Evolutionary conservation across 2,329 filamentous ascomycete species (phyloP).

Genomic region (Trichoderma hamatum): DNA sequence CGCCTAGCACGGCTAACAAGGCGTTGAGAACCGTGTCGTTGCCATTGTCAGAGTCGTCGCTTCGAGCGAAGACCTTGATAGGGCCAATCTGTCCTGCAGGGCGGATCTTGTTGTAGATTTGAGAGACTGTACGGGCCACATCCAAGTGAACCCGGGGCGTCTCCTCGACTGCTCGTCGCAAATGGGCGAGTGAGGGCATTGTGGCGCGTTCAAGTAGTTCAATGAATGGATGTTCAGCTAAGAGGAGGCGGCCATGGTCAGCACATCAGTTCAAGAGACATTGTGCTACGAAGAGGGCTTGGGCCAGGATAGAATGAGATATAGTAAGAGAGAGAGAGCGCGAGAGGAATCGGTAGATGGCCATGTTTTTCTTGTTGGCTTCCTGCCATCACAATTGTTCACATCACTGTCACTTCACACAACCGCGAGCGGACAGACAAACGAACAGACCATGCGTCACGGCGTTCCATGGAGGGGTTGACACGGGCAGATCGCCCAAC

Average conservation of each 20-base stretch:
- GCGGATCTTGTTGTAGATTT: conserved; percentile 16
- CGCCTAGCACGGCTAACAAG: conserved; percentile 75
- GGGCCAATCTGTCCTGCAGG: conserved; percentile 17
- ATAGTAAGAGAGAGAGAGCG: neutral
- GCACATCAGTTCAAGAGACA: neutral
- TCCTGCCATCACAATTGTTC: neutral
- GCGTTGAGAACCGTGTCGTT: conserved; percentile 71
- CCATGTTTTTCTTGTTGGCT: neutral
- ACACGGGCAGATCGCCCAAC: conserved; percentile 12
- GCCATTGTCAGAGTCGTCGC: conserved; percentile 44
- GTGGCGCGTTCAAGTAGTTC: conserved; percentile 12
- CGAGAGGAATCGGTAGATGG: neutral
- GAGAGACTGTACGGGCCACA: conserved; percentile 16
- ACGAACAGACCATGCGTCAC: conserved; percentile 6
- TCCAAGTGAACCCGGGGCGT: conserved; percentile 12
- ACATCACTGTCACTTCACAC: conserved; percentile 10
- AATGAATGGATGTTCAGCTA: conserved; percentile 20
- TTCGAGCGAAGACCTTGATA: conserved; percentile 16
- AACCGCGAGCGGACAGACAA: conserved; percentile 4
- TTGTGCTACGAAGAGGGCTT: neutral
- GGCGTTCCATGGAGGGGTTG: conserved; percentile 27
- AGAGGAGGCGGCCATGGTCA: conserved; percentile 12
- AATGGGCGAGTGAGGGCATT: conserved; percentile 26
- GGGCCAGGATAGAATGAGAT: neutral
- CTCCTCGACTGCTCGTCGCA: conserved; percentile 24